These are phyloP conservation scores for Monosporozyma servazzii DNA, from an alignment of 805 yeast species.

Conservation along the genomic window DNA sequence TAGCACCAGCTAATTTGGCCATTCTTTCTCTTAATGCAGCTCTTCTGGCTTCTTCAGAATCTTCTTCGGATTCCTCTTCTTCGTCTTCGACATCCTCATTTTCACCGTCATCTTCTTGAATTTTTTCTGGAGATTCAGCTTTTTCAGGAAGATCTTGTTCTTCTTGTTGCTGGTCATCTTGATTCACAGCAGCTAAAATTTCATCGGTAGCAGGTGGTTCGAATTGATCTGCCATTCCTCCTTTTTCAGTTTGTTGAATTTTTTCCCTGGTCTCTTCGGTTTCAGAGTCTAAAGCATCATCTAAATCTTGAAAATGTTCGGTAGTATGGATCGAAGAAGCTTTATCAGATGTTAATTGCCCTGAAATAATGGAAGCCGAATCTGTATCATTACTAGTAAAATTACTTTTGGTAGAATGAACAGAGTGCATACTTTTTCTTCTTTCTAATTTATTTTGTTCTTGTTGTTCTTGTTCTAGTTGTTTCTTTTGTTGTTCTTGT, in stretches of 20 bases:
- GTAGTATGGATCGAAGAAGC: neutral
- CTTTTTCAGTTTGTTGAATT: neutral
- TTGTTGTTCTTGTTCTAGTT: constrained; percentile 61
- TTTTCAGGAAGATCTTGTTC: neutral
- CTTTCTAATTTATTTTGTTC: constrained; percentile 38
- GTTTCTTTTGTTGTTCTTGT: constrained; percentile 74
- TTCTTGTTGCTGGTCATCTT: neutral
- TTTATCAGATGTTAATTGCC: neutral
- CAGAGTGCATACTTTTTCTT: constrained; percentile 34
- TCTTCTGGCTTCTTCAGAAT: constrained; percentile 67
- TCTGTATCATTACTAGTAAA: neutral
- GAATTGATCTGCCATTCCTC: neutral
- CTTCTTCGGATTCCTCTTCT: constrained; percentile 51
- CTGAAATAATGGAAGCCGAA: neutral
- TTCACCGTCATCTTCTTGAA: constrained; percentile 7
- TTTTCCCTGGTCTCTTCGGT: neutral
- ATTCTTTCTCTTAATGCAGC: constrained; percentile 78
- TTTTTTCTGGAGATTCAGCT: constrained; percentile 7
- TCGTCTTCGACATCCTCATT: constrained; percentile 29
- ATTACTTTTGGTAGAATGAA: neutral
- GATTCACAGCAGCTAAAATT: neutral
- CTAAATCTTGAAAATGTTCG: neutral
- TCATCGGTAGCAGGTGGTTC: neutral
- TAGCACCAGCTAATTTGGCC: constrained; percentile 89
- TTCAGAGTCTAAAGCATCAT: neutral